phyloP scores from a whole-genome alignment of 1,139 yeast genomes.

The Sugiyamaella japonica region DNA sequence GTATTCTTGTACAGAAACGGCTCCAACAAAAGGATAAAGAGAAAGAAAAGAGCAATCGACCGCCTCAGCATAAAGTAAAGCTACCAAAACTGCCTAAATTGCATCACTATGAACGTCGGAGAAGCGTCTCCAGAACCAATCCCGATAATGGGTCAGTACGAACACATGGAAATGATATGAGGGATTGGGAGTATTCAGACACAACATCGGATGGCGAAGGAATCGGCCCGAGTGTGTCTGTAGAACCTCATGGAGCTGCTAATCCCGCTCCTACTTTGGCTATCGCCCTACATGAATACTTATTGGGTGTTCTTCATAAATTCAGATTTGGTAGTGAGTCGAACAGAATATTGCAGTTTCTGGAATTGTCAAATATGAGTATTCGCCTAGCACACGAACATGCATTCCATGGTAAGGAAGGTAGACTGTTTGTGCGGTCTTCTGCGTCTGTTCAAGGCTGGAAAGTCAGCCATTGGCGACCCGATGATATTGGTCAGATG shows the following conservation, averaged over 20 bases:
- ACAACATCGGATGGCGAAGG: background rate
- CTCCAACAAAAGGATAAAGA: slow-evolving; percentile 25
- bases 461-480: slow-evolving; percentile 88
- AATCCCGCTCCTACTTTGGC: slow-evolving; percentile 8
- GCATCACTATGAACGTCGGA: background rate
- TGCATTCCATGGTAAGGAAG: slow-evolving; percentile 86
- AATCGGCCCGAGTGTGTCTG: background rate
- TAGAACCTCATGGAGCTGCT: background rate
- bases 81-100: slow-evolving; percentile 14
- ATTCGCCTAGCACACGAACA: slow-evolving; percentile 77
- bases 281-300: slow-evolving; percentile 45
- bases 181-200: background rate
- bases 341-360: slow-evolving; percentile 76
- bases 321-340: slow-evolving; percentile 77
- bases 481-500: slow-evolving; percentile 69
- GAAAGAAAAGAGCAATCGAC: background rate
- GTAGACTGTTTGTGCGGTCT: slow-evolving; percentile 74
- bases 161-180: background rate
- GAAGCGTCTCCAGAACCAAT: background rate
- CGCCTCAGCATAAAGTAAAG: slow-evolving; percentile 4
- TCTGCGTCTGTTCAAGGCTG: slow-evolving; percentile 89
- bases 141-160: background rate
- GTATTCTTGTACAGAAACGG: slow-evolving; percentile 22
- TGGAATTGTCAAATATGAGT: slow-evolving; percentile 87
- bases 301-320: slow-evolving; percentile 57